A percentile compares a stretch with the other conserved stretches of the same genome.
These are phyloP conservation scores for Verruconis gallopava DNA, from an alignment of 2,329 filamentous ascomycete genomes.

Conservation along the genomic window DNA sequence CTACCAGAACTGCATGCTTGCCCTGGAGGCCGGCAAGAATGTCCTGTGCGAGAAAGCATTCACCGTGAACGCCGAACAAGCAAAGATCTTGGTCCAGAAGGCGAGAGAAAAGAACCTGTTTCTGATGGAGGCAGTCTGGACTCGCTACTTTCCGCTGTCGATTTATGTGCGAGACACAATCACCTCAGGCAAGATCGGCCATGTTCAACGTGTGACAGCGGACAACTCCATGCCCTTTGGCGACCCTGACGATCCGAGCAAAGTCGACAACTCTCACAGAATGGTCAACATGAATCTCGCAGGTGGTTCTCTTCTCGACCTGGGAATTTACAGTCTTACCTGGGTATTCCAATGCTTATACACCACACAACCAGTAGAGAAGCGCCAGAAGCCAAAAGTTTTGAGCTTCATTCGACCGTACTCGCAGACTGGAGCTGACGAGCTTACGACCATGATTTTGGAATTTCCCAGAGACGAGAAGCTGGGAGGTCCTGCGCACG, in stretches of 20 bases:
- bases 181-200: conserved; percentile 39
- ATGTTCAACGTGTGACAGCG: conserved; percentile 42
- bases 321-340: conserved; percentile 79
- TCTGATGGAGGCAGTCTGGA: conserved; percentile 61
- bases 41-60: conserved; percentile 87
- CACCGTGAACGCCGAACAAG: conserved; percentile 69
- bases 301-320: conserved; percentile 67
- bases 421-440: conserved; percentile 64
- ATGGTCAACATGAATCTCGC: conserved; percentile 78
- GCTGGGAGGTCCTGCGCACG: conserved; percentile 47
- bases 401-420: conserved; percentile 55
- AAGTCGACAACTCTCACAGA: conserved; percentile 46
- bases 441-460: conserved; percentile 64
- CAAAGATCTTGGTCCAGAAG: conserved; percentile 56
- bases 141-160: conserved; percentile 74
- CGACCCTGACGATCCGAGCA: not conserved
- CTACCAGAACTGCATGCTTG: conserved; percentile 83
- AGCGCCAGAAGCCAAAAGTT: conserved; percentile 56
- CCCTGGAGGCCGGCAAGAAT: conserved; percentile 69
- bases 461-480: conserved; percentile 52
- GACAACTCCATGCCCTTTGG: conserved; percentile 38
- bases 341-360: conserved; percentile 89
- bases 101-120: conserved; percentile 53
- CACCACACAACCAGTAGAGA: conserved; percentile 46
- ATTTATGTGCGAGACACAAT: conserved; percentile 60